These are phyloP conservation scores for Mucor circinelloides DNA, from an alignment of 371 early-diverging fungal species.

Conservation along the genomic window DNA sequence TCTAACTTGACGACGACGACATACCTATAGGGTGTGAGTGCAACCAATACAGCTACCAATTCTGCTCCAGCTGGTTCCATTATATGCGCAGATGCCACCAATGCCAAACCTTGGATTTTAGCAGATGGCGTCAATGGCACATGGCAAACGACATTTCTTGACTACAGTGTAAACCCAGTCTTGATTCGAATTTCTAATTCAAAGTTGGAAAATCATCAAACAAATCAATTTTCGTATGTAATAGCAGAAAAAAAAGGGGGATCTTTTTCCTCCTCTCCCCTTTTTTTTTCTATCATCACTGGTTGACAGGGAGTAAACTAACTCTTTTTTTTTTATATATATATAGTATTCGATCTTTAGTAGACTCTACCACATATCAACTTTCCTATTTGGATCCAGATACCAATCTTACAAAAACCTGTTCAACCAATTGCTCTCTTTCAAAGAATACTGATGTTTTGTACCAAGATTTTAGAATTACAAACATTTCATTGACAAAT, in stretches of 20 bases:
- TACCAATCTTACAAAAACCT: constrained; percentile 42
- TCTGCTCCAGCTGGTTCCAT: constrained; percentile 51
- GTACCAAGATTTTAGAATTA: constrained; percentile 67
- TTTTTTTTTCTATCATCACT: not conserved
- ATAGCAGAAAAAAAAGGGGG: not conserved
- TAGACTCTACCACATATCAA: constrained; percentile 27
- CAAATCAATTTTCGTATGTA: constrained; percentile 63
- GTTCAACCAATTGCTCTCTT: constrained; percentile 65
- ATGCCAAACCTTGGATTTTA: constrained; percentile 63
- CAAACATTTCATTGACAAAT: constrained; percentile 37
- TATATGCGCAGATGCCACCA: constrained; percentile 47
- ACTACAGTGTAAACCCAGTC: constrained; percentile 62
- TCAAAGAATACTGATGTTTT: constrained; percentile 36
- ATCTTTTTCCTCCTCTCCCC: too few relatives aligned
- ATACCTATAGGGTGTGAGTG: constrained; percentile 23
- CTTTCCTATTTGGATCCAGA: constrained; percentile 68
- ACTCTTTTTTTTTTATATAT: not conserved
- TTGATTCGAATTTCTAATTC: constrained; percentile 73
- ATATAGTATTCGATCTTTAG: constrained; percentile 24
- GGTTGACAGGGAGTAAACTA: not conserved
- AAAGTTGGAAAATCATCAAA: constrained; percentile 58
- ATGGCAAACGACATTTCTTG: constrained; percentile 61
- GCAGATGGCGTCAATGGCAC: constrained; percentile 65
- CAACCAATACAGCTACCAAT: constrained; percentile 30
- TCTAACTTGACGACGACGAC: constrained; percentile 3